Evolutionary conservation across 441 rosid species (phyloP), one percentile per base, ranked within the genome.

Genomic region (Populus hybrid): DNA sequence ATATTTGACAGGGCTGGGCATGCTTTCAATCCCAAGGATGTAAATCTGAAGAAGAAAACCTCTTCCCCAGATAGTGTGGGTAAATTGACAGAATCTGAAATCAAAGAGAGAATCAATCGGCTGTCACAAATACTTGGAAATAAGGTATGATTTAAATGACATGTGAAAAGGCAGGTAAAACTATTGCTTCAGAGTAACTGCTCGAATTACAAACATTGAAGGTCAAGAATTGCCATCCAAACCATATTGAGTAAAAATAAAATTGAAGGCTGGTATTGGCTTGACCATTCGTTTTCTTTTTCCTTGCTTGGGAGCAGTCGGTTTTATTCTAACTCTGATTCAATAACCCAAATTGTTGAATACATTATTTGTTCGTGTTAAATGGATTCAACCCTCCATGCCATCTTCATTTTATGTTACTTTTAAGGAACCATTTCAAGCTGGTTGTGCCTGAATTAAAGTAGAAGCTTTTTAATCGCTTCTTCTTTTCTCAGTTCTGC

Each of bases 1-100:
- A 6, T 9, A 6, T 50, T 77, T 85, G 54, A 11, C 26, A 65
- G 85, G 86, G 95, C 97, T 57, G 87, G 75, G 75, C 85, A 80
- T 82, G 98, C 99, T 54, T 91, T 92, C 87, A 93, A 92, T 40
- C 98, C 98, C 0, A 91, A 92, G 87, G 97, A 94, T 83, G 79
- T 94, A 67, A 86, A 84, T 28, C 73, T 81, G 65, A 84, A 75
- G 76, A 83, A 80, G 87, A 92, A 76, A 81, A 83, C 77, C 69
- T 83, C 86, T 76, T 89, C 95, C n/a, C 92, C 97, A 0, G 81
- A 77, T 11, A 80, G 78, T 28, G 35, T 26, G 16, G 82, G 81
- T 42, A 90, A 92, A 79, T 71, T 83, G 85, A 85, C 92, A 11
- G 97, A 94, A 85, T 88, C 91, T 68, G 90, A 88, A 38, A 90